A percentile compares a stretch with the other conserved stretches of the same genome.
Conservation (phyloP, 202 grass and related monocot genomes). For the Eragrostis tef region DNA sequence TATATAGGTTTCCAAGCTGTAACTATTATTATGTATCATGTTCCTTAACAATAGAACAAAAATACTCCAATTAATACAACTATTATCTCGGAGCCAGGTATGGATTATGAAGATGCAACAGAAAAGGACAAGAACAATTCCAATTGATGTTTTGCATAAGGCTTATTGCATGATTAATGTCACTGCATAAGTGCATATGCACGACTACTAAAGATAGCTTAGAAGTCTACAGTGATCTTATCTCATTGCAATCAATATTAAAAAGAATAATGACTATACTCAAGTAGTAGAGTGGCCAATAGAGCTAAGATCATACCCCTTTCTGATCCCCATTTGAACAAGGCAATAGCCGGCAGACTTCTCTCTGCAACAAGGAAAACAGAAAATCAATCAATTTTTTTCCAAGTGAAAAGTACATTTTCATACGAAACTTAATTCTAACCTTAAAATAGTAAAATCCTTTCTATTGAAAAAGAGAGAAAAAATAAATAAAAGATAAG, state of each 20-base stretch:
- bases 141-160: constrained; percentile 18
- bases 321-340: constrained; percentile 75
- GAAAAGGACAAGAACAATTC: neutral
- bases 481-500: constrained; percentile 25
- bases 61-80: neutral
- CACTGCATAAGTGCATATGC: neutral
- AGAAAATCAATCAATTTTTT: neutral
- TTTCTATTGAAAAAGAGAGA: constrained; percentile 17
- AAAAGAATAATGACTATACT: constrained; percentile 9
- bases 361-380: constrained; percentile 65
- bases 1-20: neutral
- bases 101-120: neutral
- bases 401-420: constrained; percentile 31
- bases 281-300: constrained; percentile 2
- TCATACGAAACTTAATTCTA: constrained; percentile 11
- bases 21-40: neutral
- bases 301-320: constrained; percentile 62
- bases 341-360: constrained; percentile 76
- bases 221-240: neutral
- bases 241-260: constrained; percentile 17
- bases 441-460: constrained; percentile 20
- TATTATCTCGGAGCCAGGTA: neutral
- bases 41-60: neutral
- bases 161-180: constrained; percentile 34
- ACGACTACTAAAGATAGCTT: constrained; percentile 10